Conservation (phyloP, 2,329 filamentous ascomycete species). For the Lecanosticta acicola region DNA sequence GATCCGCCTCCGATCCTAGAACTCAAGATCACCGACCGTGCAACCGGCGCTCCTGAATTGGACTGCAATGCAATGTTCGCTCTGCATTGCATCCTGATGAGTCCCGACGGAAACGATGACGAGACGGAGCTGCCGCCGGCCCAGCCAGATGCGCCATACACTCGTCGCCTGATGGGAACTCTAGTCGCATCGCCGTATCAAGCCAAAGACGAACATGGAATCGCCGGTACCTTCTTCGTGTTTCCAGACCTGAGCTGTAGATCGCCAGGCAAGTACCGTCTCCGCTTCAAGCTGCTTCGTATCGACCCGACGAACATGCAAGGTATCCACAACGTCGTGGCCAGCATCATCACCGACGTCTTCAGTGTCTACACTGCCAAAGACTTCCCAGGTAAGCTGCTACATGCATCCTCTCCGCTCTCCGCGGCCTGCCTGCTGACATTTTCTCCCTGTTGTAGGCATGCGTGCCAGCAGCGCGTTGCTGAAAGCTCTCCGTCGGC, state of each 20-base stretch:
- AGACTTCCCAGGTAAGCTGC: constrained; percentile 78
- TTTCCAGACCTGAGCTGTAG: constrained; percentile 78
- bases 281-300: constrained; percentile 68
- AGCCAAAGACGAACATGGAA: constrained; percentile 65
- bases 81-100: constrained; percentile 71
- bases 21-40: constrained; percentile 58
- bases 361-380: constrained; percentile 80
- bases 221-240: constrained; percentile 77
- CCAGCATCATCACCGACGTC: constrained; percentile 57
- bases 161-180: constrained; percentile 73
- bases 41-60: constrained; percentile 50
- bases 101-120: constrained; percentile 61
- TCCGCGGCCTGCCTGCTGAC: constrained; percentile 75
- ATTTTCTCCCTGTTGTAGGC: no score
- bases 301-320: constrained; percentile 59
- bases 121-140: constrained; percentile 50
- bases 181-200: constrained; percentile 71
- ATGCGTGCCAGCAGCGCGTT: constrained; percentile 73
- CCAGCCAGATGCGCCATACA: constrained; percentile 57
- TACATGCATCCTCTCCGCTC: constrained; percentile 69
- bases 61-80: constrained; percentile 55
- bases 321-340: constrained; percentile 44
- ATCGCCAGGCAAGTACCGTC: constrained; percentile 67
- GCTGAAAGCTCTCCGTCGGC: constrained; percentile 68
- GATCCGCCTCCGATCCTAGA: constrained; percentile 80